Evolutionary conservation across 805 yeast genomes (phyloP).

Genomic region (Candida bentonensis): DNA sequence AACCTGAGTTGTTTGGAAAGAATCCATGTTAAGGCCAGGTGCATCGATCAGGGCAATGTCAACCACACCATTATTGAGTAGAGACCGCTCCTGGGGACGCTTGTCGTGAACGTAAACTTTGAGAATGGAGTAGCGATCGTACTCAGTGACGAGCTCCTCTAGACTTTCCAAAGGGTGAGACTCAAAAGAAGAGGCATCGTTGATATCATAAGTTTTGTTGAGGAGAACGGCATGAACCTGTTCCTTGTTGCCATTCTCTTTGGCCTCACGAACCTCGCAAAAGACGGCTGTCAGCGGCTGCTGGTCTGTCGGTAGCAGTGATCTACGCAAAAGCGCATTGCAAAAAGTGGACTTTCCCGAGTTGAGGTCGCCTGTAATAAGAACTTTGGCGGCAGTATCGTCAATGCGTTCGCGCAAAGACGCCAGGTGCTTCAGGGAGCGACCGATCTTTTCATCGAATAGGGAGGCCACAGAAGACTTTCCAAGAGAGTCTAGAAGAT

Average conservation of each 20-base stretch:
- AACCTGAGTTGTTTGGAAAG: slow-evolving; percentile 86
- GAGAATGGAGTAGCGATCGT: slow-evolving; percentile 56
- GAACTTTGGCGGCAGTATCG: slow-evolving; percentile 84
- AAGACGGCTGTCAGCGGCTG: slow-evolving; percentile 96
- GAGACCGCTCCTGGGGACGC: slow-evolving; percentile 50
- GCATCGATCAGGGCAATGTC: slow-evolving; percentile 92
- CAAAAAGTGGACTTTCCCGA: slow-evolving; percentile 96
- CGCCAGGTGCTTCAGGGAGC: background rate
- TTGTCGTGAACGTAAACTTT: slow-evolving; percentile 72
- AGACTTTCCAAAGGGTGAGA: slow-evolving; percentile 39
- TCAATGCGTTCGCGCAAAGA: slow-evolving; percentile 64
- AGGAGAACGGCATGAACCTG: slow-evolving; percentile 83
- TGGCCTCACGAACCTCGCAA: slow-evolving; percentile 82
- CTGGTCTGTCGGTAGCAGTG: slow-evolving; percentile 85
- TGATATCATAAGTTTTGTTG: slow-evolving; percentile 29
- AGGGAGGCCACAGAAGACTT: background rate
- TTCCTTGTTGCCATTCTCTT: slow-evolving; percentile 59
- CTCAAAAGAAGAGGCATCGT: slow-evolving; percentile 54
- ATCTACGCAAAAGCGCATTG: slow-evolving; percentile 68
- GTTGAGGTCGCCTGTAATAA: slow-evolving; percentile 92
- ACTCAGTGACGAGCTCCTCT: slow-evolving; percentile 56
- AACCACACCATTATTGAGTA: slow-evolving; percentile 77
- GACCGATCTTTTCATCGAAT: background rate
- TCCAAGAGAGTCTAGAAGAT: background rate
- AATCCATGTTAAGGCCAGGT: slow-evolving; percentile 90